Evolutionary conservation across 2,329 filamentous ascomycete genomes (phyloP), one percentile per base, ranked within the genome.

Genomic region (Colletotrichum phormii): DNA sequence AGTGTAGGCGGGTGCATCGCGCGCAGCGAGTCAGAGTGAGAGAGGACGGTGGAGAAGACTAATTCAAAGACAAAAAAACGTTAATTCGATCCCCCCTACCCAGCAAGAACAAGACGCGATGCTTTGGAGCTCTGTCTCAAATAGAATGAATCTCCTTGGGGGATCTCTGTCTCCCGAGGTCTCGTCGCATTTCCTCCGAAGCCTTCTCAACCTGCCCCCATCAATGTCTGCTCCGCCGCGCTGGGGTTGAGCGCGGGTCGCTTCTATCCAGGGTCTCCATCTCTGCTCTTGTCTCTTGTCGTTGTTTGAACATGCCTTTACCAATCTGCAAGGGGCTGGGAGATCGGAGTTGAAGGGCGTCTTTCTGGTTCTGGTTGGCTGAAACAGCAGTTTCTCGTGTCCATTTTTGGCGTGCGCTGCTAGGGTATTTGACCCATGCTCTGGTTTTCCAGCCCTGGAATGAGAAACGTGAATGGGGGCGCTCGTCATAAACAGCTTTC

Each of bases 361-460:
- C 57, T 53, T 64, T 46, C 71, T 63, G 57, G 49, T 55, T 63
- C 57, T 74, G 70, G 73, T 74, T 74, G 70, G 73, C 73, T 74
- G 70, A 74, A 74, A 73, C 70, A 69, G 58, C 72, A 61, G 54
- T 68, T 71, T 72, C 74, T 75, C 74, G 74, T 75, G 74, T 75
- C 72, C 74, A 74, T 72, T 74, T 75, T 75, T 75, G 74, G 72
- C 55, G 58, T 59, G 18, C 46, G n/a, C 55, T 26, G 49, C 65
- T 33, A 54, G 72, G 72, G 64, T 60, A 61, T 53, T 58, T 60
- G 60, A 58, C 62, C 65, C 71, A 62, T 75, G 67, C 61, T 54
- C 53, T 63, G 58, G 57, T 62, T 51, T 57, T 35, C 49, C 67
- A 71, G 63, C 67, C 67, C 37, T 67, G 37, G 53, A 42, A 55